These are phyloP conservation scores for Eremochloa ophiuroides DNA, from an alignment of 176 grass and related monocot species.

Conservation along the genomic window DNA sequence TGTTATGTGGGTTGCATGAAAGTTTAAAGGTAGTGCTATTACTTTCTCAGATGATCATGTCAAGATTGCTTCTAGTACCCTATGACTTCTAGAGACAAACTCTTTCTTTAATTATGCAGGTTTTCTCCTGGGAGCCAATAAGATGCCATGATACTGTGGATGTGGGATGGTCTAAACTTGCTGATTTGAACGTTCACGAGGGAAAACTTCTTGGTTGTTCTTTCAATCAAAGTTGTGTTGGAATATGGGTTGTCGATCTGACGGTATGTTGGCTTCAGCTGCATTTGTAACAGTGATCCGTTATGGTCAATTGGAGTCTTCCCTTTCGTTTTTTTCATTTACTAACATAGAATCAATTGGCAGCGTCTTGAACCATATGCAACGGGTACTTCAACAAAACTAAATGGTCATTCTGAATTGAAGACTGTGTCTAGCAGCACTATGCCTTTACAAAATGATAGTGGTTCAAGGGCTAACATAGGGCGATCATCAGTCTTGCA, in stretches of 20 bases:
- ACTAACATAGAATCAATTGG: constrained; percentile 34
- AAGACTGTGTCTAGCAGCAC: constrained; percentile 37
- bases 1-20: constrained; percentile 92
- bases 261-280: constrained; percentile 42
- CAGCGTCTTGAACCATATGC: constrained; percentile 92
- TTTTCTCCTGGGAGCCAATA: constrained; percentile 98
- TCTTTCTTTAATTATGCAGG: constrained; percentile 45
- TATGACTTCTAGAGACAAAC: constrained; percentile 22
- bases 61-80: background rate
- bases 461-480: constrained; percentile 65
- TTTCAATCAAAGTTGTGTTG: constrained; percentile 99
- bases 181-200: constrained; percentile 96
- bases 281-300: background rate
- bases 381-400: constrained; percentile 39
- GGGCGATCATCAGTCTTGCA: constrained; percentile 62
- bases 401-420: constrained; percentile 68
- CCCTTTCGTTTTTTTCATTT: constrained; percentile 10
- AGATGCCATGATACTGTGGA: constrained; percentile 91
- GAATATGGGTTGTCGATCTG: constrained; percentile 97
- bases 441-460: constrained; percentile 70
- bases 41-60: constrained; percentile 10
- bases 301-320: background rate
- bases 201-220: constrained; percentile 99
- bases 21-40: constrained; percentile 70
- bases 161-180: constrained; percentile 95